phyloP scores from a whole-genome alignment of 176 grass and related monocot species.

The Thinopyrum elongatum region DNA sequence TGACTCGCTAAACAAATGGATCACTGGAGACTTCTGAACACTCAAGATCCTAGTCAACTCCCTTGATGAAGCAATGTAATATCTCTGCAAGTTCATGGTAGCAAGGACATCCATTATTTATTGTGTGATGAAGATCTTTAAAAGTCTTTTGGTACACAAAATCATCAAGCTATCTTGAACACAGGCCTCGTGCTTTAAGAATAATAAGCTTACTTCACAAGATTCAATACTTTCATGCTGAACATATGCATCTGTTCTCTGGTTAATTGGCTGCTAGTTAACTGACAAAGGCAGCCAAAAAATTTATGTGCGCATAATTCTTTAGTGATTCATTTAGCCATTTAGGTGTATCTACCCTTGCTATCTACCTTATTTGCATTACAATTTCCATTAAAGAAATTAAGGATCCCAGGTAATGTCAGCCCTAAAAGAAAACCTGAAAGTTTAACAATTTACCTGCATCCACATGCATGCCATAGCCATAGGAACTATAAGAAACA shows the following conservation, averaged over 20 bases:
- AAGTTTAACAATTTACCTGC: slow-evolving; percentile 73
- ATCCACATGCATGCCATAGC: slow-evolving; percentile 88
- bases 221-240: not conserved
- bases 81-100: slow-evolving; percentile 64
- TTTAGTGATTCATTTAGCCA: not conserved
- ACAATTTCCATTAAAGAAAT: not conserved
- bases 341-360: not conserved
- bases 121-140: not conserved
- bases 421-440: not conserved
- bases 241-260: not conserved
- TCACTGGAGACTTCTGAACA: slow-evolving; percentile 96
- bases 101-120: not conserved
- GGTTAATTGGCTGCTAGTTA: not conserved
- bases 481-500: slow-evolving; percentile 89
- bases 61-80: slow-evolving; percentile 99
- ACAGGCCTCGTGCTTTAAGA: not conserved
- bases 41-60: slow-evolving; percentile 90
- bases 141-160: not conserved
- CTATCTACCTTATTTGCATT: not conserved
- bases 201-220: not conserved
- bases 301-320: not conserved
- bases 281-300: not conserved
- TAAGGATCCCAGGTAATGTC: not conserved
- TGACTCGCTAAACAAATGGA: slow-evolving; percentile 96
- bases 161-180: not conserved